Percentiles rank a stretch among this genome's conserved stretches.
phyloP scores from a whole-genome alignment of 805 yeast genomes.

The Dipodascopsis tothii region DNA sequence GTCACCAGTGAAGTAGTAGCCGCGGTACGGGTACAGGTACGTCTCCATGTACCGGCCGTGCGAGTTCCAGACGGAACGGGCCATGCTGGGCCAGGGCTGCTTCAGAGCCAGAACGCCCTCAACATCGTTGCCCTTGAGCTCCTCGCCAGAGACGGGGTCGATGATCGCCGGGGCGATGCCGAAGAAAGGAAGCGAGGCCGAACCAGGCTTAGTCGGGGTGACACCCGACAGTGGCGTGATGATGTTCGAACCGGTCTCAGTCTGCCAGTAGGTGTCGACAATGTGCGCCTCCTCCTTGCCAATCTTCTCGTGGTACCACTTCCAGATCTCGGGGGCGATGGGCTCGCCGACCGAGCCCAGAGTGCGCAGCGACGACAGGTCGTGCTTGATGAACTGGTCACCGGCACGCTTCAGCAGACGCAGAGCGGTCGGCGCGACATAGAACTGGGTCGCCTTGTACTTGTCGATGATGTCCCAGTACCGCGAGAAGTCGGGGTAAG shows the following conservation, averaged over 20 bases:
- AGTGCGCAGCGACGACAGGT: constrained; percentile 78
- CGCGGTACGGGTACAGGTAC: constrained; percentile 86
- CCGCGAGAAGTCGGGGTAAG: constrained; percentile 89
- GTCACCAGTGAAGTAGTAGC: constrained; percentile 93
- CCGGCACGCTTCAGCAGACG: constrained; percentile 89
- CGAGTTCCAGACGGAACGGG: constrained; percentile 88
- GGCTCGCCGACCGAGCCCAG: constrained; percentile 99
- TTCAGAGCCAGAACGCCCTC: constrained; percentile 93
- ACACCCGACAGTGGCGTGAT: constrained; percentile 93
- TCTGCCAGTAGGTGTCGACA: constrained; percentile 97
- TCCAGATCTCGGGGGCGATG: constrained; percentile 96
- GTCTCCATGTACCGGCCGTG: constrained; percentile 83
- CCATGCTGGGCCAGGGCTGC: constrained; percentile 97
- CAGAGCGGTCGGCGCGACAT: constrained; percentile 97
- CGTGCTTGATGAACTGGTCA: constrained; percentile 72
- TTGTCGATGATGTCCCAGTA: constrained; percentile 94
- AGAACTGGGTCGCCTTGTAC: constrained; percentile 88
- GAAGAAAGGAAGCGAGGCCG: constrained; percentile 93
- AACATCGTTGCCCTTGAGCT: constrained; percentile 76
- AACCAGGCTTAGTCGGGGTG: constrained; percentile 92
- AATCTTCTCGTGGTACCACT: constrained; percentile 90
- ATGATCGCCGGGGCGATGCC: constrained; percentile 86
- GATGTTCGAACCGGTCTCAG: constrained; percentile 93
- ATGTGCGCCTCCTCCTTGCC: constrained; percentile 87
- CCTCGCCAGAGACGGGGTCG: constrained; percentile 88